Evolutionary conservation across 208 protist genomes (phyloP).

Genomic region (Leishmania tropica): DNA sequence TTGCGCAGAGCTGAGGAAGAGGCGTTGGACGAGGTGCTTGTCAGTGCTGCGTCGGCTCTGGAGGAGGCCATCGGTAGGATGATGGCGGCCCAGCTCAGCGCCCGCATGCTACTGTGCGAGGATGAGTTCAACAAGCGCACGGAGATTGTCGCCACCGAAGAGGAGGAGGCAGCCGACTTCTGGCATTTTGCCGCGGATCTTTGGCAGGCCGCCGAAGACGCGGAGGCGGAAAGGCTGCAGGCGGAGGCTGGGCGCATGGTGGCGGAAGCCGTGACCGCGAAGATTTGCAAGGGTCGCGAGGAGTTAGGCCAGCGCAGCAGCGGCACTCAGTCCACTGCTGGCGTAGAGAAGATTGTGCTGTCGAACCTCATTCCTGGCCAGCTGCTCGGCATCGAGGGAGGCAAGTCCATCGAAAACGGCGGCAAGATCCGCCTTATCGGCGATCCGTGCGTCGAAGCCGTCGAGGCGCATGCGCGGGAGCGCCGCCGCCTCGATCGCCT

Average conservation of each 20-base stretch:
- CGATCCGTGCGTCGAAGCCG: conserved; percentile 39
- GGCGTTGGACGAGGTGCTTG: background rate
- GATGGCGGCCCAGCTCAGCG: background rate
- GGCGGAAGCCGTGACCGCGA: background rate
- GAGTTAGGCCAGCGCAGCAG: background rate
- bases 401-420: conserved; percentile 10
- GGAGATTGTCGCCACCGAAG: conserved; percentile 5
- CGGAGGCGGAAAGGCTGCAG: conserved; percentile 14
- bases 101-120: conserved; percentile 9
- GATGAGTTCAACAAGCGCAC: conserved; percentile 18
- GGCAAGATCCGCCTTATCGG: conserved; percentile 50
- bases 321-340: background rate
- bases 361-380: conserved; percentile 56
- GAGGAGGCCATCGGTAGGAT: background rate
- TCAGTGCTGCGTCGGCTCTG: background rate
- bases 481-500: conserved; percentile 34
- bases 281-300: background rate
- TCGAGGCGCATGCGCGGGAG: conserved; percentile 48
- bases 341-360: background rate
- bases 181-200: conserved; percentile 16
- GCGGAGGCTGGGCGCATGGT: conserved; percentile 14
- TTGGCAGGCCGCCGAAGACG: conserved; percentile 12
- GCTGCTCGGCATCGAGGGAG: conserved; percentile 16
- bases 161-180: conserved; percentile 13
- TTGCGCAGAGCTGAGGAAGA: conserved; percentile 9